Evolutionary conservation across 1,284 basidiomycete genomes (phyloP).

Genomic region (Puccinia sorghi): DNA sequence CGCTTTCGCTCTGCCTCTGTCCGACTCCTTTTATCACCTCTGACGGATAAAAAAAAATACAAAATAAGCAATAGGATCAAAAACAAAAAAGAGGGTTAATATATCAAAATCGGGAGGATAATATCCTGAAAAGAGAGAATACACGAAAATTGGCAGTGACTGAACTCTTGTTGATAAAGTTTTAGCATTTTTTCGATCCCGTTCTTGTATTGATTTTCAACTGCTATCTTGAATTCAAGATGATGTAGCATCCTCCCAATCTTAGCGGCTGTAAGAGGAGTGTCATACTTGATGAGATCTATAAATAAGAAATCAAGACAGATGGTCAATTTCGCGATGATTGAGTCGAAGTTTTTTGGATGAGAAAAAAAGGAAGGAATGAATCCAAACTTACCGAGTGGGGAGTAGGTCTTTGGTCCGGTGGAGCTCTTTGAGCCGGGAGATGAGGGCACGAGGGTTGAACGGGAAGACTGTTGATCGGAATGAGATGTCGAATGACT

Average conservation of each 20-base stretch:
- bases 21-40: constrained; percentile 54
- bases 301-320: not conserved
- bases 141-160: not conserved
- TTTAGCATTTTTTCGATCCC: constrained; percentile 98
- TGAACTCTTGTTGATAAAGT: constrained; percentile 54
- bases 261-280: constrained; percentile 91
- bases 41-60: constrained; percentile 8
- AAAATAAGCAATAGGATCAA: not conserved
- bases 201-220: constrained; percentile 96
- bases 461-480: constrained; percentile 22
- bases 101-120: not conserved
- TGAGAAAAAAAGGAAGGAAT: not conserved
- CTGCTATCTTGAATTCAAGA: constrained; percentile 97
- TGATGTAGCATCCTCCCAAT: constrained; percentile 98
- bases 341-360: not conserved
- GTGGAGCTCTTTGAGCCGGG: constrained; percentile 42
- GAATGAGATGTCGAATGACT: constrained; percentile 20
- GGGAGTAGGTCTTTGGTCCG: constrained; percentile 53
- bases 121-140: not conserved
- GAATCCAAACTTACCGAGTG: constrained; percentile 52
- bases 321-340: constrained; percentile 15
- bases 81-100: not conserved
- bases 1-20: constrained; percentile 87
- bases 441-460: constrained; percentile 34
- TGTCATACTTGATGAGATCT: constrained; percentile 97